Evolutionary conservation across 2,329 filamentous ascomycete genomes (phyloP).

Genomic region (Thelonectria rubi): DNA sequence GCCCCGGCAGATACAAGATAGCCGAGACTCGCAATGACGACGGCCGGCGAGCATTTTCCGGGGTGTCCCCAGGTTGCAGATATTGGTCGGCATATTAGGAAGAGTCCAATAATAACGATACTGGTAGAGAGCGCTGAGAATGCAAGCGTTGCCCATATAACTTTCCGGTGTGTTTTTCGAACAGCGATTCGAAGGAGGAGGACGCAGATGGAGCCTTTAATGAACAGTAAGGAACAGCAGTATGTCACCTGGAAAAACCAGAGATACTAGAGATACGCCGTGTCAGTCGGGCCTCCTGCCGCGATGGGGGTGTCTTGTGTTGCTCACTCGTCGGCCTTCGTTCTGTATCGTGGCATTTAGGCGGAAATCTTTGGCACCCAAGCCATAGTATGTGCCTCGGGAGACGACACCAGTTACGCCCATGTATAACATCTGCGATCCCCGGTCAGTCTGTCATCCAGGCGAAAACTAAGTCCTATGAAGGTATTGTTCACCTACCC

Average conservation of each 20-base stretch:
- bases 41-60: conserved; percentile 14
- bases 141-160: conserved; percentile 26
- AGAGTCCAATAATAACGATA: conserved; percentile 16
- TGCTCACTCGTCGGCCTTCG: conserved; percentile 22
- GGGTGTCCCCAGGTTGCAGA: conserved; percentile 9
- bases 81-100: conserved; percentile 21
- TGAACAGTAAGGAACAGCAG: conserved; percentile 20
- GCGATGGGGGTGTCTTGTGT: too few relatives aligned
- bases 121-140: conserved; percentile 11
- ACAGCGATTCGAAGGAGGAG: conserved; percentile 31
- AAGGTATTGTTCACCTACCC: neutral
- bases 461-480: too few relatives aligned
- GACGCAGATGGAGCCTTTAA: conserved; percentile 31
- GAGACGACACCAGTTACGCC: neutral
- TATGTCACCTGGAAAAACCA: conserved; percentile 26
- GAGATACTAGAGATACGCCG: conserved; percentile 11
- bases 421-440: conserved; percentile 23
- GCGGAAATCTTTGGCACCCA: conserved; percentile 21
- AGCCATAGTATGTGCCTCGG: conserved; percentile 7
- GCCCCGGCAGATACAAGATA: conserved; percentile 24
- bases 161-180: conserved; percentile 17
- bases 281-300: neutral
- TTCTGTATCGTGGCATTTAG: conserved; percentile 20
- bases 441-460: neutral
- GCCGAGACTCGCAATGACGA: conserved; percentile 2